These are phyloP conservation scores for Tinospora cordifolia DNA, from an alignment of 164 flowering plant genomes.

Conservation along the genomic window DNA sequence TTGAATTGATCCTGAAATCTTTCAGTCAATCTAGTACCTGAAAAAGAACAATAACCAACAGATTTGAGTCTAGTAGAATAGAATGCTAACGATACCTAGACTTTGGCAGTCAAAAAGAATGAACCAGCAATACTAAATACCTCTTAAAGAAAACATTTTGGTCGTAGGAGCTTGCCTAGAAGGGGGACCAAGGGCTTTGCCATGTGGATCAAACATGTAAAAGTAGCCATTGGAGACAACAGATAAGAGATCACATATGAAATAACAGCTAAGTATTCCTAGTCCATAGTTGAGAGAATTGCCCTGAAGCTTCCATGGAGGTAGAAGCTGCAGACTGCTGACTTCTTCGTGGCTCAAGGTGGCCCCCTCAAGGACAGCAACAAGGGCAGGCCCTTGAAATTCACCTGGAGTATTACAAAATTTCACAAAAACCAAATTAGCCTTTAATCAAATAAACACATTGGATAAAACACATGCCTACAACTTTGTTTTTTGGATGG, in stretches of 20 bases:
- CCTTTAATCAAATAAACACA: neutral
- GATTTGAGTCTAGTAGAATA: neutral
- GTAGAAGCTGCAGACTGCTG: constrained; percentile 29
- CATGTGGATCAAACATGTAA: constrained; percentile 87
- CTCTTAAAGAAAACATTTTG: constrained; percentile 75
- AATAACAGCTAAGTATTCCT: constrained; percentile 78
- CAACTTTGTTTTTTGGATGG: neutral
- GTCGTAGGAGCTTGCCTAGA: constrained; percentile 56
- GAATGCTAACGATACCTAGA: neutral
- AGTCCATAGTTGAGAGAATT: constrained; percentile 78
- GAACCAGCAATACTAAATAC: constrained; percentile 25
- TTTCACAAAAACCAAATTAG: neutral
- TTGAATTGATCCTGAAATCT: constrained; percentile 81
- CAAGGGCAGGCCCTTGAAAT: constrained; percentile 90
- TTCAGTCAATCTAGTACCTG: constrained; percentile 75
- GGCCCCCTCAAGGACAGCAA: constrained; percentile 76
- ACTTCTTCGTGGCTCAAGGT: constrained; percentile 67
- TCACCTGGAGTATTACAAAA: constrained; percentile 45
- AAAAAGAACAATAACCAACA: constrained; percentile 8
- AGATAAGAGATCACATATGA: constrained; percentile 46
- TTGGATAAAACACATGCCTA: neutral
- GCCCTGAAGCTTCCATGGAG: constrained; percentile 89
- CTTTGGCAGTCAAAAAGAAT: neutral
- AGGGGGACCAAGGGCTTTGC: constrained; percentile 57
- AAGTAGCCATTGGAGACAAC: constrained; percentile 70